Evolutionary conservation across 2,329 filamentous ascomycete species (phyloP).

Genomic region (Coniochaeta pulveracea): DNA sequence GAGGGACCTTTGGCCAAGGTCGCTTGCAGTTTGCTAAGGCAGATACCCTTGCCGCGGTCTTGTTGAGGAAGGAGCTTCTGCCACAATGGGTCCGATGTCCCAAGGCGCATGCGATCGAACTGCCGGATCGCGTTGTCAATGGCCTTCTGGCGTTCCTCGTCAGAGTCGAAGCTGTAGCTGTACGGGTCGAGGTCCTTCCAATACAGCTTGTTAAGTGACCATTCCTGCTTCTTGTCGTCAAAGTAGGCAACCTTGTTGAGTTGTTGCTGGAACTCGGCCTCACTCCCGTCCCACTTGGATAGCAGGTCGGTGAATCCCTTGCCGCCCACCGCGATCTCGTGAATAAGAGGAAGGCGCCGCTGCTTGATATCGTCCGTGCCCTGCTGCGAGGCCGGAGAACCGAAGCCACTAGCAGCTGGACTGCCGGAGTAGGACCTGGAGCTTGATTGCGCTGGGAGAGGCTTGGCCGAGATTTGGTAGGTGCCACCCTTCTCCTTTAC

Average conservation of each 20-base stretch:
- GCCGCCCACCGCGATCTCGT: slow-evolving; percentile 46
- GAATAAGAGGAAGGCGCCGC: slow-evolving; percentile 37
- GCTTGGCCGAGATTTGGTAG: slow-evolving; percentile 22
- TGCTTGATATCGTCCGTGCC: slow-evolving; percentile 36
- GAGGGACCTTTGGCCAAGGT: slow-evolving; percentile 42
- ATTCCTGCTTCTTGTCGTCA: slow-evolving; percentile 35
- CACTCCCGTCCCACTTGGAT: slow-evolving; percentile 35
- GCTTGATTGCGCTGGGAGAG: slow-evolving; percentile 26
- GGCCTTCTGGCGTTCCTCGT: slow-evolving; percentile 44
- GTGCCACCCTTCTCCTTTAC: slow-evolving; percentile 12
- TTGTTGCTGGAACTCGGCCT: slow-evolving; percentile 40
- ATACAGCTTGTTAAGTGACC: slow-evolving; percentile 41
- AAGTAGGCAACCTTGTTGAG: slow-evolving; percentile 49
- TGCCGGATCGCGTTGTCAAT: slow-evolving; percentile 49
- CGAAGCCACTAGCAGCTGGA: slow-evolving; percentile 41
- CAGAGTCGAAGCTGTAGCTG: slow-evolving; percentile 43
- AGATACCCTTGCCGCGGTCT: slow-evolving; percentile 48
- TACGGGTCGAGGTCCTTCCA: slow-evolving; percentile 57
- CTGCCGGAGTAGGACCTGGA: slow-evolving; percentile 38
- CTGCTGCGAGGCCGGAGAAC: slow-evolving; percentile 43
- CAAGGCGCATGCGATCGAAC: slow-evolving; percentile 48
- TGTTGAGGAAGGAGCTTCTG: slow-evolving; percentile 45
- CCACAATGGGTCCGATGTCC: slow-evolving; percentile 46
- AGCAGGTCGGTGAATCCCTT: slow-evolving; percentile 36
- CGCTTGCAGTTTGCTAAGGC: slow-evolving; percentile 49